Conservation (phyloP, 176 grass and related monocot species). For the Echinochloa phyllopogon region DNA sequence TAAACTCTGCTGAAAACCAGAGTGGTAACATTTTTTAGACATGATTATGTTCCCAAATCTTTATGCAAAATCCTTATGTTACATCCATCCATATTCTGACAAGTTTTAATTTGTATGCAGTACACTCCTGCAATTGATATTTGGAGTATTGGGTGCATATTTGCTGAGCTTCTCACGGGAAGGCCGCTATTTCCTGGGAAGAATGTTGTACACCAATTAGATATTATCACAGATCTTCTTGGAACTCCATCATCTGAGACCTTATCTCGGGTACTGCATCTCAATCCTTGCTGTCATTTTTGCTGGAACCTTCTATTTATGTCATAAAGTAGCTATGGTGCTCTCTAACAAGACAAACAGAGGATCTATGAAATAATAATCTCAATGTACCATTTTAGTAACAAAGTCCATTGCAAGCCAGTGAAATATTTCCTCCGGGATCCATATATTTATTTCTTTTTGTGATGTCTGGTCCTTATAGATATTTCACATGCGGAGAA, state of each 20-base stretch:
- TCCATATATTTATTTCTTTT: constrained; percentile 10
- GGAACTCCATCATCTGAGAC: constrained; percentile 81
- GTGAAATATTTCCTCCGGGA: neutral
- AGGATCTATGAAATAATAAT: neutral
- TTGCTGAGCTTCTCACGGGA: constrained; percentile 75
- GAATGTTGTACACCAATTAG: constrained; percentile 84
- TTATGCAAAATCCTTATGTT: constrained; percentile 36
- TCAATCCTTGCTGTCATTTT: neutral
- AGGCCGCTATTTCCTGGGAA: constrained; percentile 72
- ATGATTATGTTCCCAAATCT: constrained; percentile 5
- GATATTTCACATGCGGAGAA: neutral
- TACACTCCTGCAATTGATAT: constrained; percentile 96
- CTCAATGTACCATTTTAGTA: neutral
- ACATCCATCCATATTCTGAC: constrained; percentile 37
- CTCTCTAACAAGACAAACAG: neutral
- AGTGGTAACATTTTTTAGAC: constrained; percentile 14
- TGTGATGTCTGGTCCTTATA: neutral
- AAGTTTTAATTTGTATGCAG: constrained; percentile 44
- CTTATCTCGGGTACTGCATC: constrained; percentile 62
- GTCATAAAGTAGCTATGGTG: neutral
- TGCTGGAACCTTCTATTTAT: neutral
- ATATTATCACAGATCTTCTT: constrained; percentile 80
- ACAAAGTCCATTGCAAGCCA: neutral
- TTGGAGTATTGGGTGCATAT: constrained; percentile 91
- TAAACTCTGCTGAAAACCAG: constrained; percentile 4